Evolutionary conservation across 164 flowering plant genomes (phyloP).

Genomic region (Dillenia suffruticosa): DNA sequence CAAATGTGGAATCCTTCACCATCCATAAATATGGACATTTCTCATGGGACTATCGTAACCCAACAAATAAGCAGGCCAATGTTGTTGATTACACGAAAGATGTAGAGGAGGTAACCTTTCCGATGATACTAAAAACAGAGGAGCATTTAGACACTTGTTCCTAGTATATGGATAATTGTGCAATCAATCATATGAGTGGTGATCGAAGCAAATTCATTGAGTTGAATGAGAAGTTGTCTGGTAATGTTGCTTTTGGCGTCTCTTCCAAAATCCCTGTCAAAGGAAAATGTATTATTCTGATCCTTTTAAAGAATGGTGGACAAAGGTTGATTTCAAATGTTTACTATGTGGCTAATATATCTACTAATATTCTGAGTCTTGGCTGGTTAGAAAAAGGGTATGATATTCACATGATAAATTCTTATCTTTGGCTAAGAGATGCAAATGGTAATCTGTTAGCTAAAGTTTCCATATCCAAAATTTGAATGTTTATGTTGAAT

Average conservation of each 20-base stretch:
- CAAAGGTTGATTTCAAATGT: background rate
- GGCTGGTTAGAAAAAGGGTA: constrained; percentile 7
- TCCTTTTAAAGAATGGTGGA: constrained; percentile 1
- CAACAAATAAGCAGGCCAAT: background rate
- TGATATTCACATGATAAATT: background rate
- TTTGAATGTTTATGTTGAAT: background rate
- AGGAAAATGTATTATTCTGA: constrained; percentile 8
- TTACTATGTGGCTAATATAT: background rate
- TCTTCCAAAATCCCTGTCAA: background rate
- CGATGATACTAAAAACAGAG: background rate
- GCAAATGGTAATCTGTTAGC: background rate
- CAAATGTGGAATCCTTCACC: background rate
- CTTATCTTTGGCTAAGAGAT: background rate
- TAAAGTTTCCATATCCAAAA: background rate
- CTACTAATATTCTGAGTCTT: background rate
- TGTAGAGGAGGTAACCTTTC: background rate
- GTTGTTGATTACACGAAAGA: background rate
- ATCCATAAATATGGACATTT: background rate
- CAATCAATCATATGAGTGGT: constrained; percentile 10
- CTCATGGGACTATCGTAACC: background rate
- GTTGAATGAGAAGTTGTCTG: background rate
- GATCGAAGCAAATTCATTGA: background rate
- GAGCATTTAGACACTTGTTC: background rate
- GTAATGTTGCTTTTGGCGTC: constrained; percentile 9
- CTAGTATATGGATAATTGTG: constrained; percentile 5